Base-by-base conservation (phyloP, 345 rosid genomes). In the Eucalyptus cladocalyx region DNA sequence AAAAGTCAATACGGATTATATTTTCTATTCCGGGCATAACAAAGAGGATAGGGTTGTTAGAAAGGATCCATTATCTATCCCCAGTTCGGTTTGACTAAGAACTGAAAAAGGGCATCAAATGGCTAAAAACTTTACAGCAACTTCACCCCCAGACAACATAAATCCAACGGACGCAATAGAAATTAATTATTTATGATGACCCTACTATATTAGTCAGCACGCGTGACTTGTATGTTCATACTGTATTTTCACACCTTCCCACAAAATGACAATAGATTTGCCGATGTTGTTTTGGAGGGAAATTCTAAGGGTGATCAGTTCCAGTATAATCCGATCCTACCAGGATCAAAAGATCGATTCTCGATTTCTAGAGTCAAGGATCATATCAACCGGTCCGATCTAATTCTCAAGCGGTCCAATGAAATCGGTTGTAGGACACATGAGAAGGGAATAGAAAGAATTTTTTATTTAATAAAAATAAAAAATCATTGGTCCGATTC, bases 361-460 rank as follows among this genome's bases (percentile, higher is more conserved):
- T 51, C 21, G 3, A 3, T 51, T 51, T 51, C 9, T 16, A 51
- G 54, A 17, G 54, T 51, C 9, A 1, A 51, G 54, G 54, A 51
- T 1, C 4, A 17, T 0, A 0, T 51, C 54, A 0, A 50, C 2
- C 8, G 0, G 0, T 50, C 53, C 2, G 0, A 50, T 50, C 21
- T 0, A 50, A 2, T 50, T 50, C 19, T 1, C 0, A 50, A 17
- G 4, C 2, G 23, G 2, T 51, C 54, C 8, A 51, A 51, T 51
- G 4, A 51, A 51, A 51, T 51, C n/a, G 8, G 9, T 51, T 51
- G 23, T 7, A 1, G 9, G 9, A 51, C 21, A 51, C 9, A 6
- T 51, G 54, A 51, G 4, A 51, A 51, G 54, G 54, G 54, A 51
- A 3, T 3, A 51, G 0, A 51, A 51, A 51, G 54, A 51, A 51